Percentiles rank a stretch among this genome's conserved stretches.
Conservation (phyloP, 352 stramenopile genomes). For the Pythium rhizo-oryzae region DNA sequence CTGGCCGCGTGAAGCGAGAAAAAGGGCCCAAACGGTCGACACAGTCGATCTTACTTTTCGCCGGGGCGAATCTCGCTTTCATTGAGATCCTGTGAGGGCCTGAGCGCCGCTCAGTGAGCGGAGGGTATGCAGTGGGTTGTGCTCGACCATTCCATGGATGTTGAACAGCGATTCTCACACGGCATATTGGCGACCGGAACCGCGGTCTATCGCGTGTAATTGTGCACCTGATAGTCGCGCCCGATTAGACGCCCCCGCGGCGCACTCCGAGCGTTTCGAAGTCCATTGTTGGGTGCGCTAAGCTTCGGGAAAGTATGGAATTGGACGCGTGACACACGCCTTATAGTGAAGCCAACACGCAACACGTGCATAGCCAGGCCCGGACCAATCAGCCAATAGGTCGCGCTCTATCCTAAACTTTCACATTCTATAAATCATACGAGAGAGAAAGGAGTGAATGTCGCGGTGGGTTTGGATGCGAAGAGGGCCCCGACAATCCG, state of each 20-base stretch:
- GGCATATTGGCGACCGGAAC: too few species aligned
- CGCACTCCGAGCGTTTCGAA: background rate
- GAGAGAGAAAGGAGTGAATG: too few species aligned
- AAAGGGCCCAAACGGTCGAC: background rate
- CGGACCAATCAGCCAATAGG: background rate
- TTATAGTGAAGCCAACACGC: background rate
- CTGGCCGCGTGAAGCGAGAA: background rate
- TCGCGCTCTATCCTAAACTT: background rate
- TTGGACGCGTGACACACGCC: background rate
- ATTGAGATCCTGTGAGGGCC: too few species aligned
- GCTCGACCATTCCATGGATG: too few species aligned
- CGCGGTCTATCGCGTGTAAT: background rate
- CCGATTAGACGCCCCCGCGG: background rate
- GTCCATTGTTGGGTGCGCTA: background rate
- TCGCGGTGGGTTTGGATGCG: background rate
- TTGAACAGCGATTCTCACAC: too few species aligned
- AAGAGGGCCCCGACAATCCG: background rate
- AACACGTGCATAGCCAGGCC: background rate
- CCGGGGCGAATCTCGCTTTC: too few species aligned
- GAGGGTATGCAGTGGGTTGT: too few species aligned
- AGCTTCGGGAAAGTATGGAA: background rate
- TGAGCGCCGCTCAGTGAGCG: too few species aligned
- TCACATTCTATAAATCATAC: too few species aligned
- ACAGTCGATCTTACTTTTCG: background rate
- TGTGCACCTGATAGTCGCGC: background rate